Base-by-base conservation (phyloP, 371 early-diverging fungal species). In the Mucor ambiguus region DNA sequence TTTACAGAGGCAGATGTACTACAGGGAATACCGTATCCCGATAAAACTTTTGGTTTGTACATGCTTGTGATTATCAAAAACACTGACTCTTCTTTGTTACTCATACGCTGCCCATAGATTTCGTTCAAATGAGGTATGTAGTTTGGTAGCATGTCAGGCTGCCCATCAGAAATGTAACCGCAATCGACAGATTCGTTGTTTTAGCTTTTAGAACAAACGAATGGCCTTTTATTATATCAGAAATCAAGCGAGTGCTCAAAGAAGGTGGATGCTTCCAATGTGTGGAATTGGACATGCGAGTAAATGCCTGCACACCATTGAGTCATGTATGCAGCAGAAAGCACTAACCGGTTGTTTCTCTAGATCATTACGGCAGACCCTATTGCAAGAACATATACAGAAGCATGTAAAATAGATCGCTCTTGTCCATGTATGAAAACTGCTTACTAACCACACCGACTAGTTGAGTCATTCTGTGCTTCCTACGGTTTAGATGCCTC, bases 201-300 rank as follows among this genome's bases (percentile, higher is more conserved):
- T 67, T 78, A 57, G 73, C 79, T 18, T 78, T 78, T 44, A 72
- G 60, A 58, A 37, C 66, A 37, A 61, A 73, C 32, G 79, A 78
- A 70, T 78, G 79, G 79, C 29, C 70, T 6, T 68, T 67, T 57
- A 64, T 78, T 7, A 43, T 78, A 32, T 65, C 68, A 8, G 79
- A 78, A 67, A 73, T 78, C 28, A 69, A 64, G 44, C 67, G 79
- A 43, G 74, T 78, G 11, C 62, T 78, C 35, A 71, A 74, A 66
- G 73, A 73, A 24, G 79, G 79, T 16, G 79, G 79, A 6, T 62
- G 66, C 20, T 72, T 78, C 22, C 79, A 78, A 61, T 78, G 79
- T 58, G 68, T 78, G 28, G 79, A 76, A 29, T 29, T 75, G 28
- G 79, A 78, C 30, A 73, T 75, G 72, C 64, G 70, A 37, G 70